phyloP scores from a whole-genome alignment of 2,329 filamentous ascomycete genomes.

The Hawksworthiomyces lignivorus region DNA sequence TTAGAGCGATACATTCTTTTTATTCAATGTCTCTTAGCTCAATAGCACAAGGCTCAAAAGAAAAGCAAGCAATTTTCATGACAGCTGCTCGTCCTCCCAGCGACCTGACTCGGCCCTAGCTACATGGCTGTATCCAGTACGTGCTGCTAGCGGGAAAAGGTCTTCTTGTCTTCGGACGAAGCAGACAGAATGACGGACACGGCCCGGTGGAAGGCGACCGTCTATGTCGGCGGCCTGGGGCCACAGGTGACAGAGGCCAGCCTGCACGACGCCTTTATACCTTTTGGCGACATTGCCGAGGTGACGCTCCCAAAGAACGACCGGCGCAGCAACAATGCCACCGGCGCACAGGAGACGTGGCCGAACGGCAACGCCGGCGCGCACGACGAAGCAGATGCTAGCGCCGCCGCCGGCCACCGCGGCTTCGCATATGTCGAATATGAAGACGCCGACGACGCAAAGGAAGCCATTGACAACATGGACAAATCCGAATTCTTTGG shows the following conservation, averaged over 20 bases:
- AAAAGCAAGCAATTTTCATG: too few species aligned
- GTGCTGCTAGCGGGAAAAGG: neutral
- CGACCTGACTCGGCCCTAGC: too few species aligned
- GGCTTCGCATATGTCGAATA: conserved; percentile 98
- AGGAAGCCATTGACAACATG: conserved; percentile 98
- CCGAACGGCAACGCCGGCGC: neutral
- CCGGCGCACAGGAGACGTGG: conserved; percentile 47
- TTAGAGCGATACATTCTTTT: neutral
- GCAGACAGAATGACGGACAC: conserved; percentile 65
- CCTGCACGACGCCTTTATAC: conserved; percentile 85
- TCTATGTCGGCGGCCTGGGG: conserved; percentile 87
- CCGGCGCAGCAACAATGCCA: conserved; percentile 40
- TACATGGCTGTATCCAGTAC: too few species aligned
- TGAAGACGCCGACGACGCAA: conserved; percentile 75
- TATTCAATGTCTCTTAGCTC: neutral
- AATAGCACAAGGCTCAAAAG: too few species aligned
- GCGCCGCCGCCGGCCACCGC: conserved; percentile 45
- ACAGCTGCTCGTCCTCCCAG: too few species aligned
- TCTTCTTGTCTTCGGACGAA: neutral
- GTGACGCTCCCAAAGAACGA: conserved; percentile 87
- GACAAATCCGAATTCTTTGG: conserved; percentile 94
- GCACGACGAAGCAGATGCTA: neutral
- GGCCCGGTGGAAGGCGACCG: conserved; percentile 77
- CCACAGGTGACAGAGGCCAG: conserved; percentile 66
- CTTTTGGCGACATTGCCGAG: conserved; percentile 92